Base-by-base conservation (phyloP, 768 basidiomycete species). In the Pisolithus tinctorius region DNA sequence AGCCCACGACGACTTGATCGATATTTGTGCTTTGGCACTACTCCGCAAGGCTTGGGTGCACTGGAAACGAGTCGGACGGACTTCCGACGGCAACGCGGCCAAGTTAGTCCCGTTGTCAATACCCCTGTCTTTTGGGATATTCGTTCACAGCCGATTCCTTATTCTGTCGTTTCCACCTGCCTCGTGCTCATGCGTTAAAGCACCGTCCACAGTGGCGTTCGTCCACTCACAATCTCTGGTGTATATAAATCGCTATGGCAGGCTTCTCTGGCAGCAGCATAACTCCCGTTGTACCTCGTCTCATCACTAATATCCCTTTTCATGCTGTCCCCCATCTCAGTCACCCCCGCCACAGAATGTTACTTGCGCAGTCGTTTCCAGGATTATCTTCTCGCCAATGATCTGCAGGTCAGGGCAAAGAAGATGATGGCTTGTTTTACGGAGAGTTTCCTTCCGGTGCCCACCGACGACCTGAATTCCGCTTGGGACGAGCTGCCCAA, bases 161-260 rank as follows among this genome's bases (percentile, higher is more conserved):
- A 40, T 45, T 37, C 34, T 58, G 55, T 42, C 43, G 37, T 14
- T 37, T 20, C 52, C 42, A 10, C 14, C 50, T 16, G 58, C 58
- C 65, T 67, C 65, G 63, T 65, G 64, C 65, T 67, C 65, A 61
- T 65, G 64, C 47, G 31, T 44, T 55, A 61, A 65, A 62, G 38
- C 48, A 13, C 38, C 51, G 26, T 56, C 57, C 49, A 54, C 55
- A 53, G 57, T 55, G 46, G 50, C 37, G 29, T 44, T 14, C 51
- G 65, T 61, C 63, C 65, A 67, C 63, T 56, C 51, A 50, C 50
- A 52, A 27, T 5, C 14, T 51, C 50, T 31, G 45, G 43, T 14
- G 13, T 34, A 29, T 55, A 60, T 67, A 69, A 58, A 56, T 44
- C 20, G 49, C 25, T 26, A 42, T 11, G 38, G 41, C 4, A 42